phyloP scores from a whole-genome alignment of 1,284 basidiomycete species.

The Trichosporon asahii region DNA sequence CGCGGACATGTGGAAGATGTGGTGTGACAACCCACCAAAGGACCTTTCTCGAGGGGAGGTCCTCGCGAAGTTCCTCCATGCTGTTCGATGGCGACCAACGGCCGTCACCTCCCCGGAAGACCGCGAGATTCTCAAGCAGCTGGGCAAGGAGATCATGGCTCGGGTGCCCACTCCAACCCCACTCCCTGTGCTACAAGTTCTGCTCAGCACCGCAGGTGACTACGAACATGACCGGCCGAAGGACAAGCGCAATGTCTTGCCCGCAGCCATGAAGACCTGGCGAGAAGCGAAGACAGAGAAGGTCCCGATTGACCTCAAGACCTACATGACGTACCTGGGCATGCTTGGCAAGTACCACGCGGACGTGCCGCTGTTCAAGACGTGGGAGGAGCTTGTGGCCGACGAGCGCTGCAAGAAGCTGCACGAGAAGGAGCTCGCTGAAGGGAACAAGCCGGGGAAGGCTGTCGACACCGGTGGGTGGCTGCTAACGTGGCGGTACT shows the following conservation, averaged over 20 bases:
- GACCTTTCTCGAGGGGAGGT: conserved; percentile 5
- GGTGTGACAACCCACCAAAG: not conserved
- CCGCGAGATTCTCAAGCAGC: not conserved
- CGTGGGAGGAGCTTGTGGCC: conserved; percentile 41
- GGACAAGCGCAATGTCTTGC: conserved; percentile 11
- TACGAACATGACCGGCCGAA: conserved; percentile 9
- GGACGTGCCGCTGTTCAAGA: conserved; percentile 29
- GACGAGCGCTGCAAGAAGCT: conserved; percentile 33
- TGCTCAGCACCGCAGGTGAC: conserved; percentile 8
- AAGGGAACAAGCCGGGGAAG: not conserved
- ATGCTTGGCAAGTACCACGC: conserved; percentile 45
- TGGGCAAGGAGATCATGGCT: not conserved
- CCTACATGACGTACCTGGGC: conserved; percentile 46
- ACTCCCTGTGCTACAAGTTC: conserved; percentile 20
- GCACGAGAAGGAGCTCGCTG: conserved; percentile 24
- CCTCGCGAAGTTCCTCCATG: conserved; percentile 6
- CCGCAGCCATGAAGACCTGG: conserved; percentile 29
- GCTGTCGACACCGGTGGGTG: conserved; percentile 21
- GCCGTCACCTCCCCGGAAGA: not conserved
- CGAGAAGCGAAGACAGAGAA: conserved; percentile 27
- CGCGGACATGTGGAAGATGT: not conserved
- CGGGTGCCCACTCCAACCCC: conserved; percentile 26
- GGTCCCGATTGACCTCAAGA: conserved; percentile 38
- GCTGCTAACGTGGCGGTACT: too few relatives aligned
- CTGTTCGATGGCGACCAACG: not conserved